Base-by-base conservation (phyloP, 2,329 filamentous ascomycete species). In the Epicoccum nigrum region DNA sequence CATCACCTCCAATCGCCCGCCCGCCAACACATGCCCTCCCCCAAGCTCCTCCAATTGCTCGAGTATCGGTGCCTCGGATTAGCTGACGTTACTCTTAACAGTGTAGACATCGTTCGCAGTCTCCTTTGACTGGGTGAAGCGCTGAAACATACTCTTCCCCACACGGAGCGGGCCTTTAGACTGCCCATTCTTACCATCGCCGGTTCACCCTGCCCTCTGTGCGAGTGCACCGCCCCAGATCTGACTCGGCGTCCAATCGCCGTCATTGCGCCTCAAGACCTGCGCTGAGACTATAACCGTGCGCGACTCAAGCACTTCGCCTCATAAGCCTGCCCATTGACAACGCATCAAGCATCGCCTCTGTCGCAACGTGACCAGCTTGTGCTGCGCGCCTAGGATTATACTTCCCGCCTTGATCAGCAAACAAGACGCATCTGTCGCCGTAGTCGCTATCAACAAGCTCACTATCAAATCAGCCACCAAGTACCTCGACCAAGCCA, bases 261-360 rank as follows among this genome's bases (percentile, higher is more conserved):
- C 50, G 33, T 51, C 32, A 46, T 61, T 65, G 63, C 67, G 69
- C 67, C 67, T 65, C 67, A 63, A 56, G 49, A 50, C 56, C 46
- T 60, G 53, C 61, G 55, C 65, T 64, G 61, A 65, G 61, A 60
- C 67, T 63, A 52, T 58, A 56, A 53, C 63, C 62, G 64, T 69
- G 67, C 68, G 54, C 63, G 40, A 56, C 48, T 62, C 60, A 60
- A 62, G 59, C 51, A 60, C 58, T 55, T 63, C 69, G 64, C 68
- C 69, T 70, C 68, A 67, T 65, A 70, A 70, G 69, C 67, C 65
- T 70, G 68, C 70, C 70, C 71, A 74, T 73, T 74, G 72, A 73
- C 72, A 74, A 69, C 72, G 65, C 72, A 74, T 74, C 71, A 68
- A 71, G 60, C 71, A 70, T 69, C 68, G 59, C 60, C 56, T 62